Evolutionary conservation across 805 yeast species (phyloP).

Genomic region (Starmera quercuum): DNA sequence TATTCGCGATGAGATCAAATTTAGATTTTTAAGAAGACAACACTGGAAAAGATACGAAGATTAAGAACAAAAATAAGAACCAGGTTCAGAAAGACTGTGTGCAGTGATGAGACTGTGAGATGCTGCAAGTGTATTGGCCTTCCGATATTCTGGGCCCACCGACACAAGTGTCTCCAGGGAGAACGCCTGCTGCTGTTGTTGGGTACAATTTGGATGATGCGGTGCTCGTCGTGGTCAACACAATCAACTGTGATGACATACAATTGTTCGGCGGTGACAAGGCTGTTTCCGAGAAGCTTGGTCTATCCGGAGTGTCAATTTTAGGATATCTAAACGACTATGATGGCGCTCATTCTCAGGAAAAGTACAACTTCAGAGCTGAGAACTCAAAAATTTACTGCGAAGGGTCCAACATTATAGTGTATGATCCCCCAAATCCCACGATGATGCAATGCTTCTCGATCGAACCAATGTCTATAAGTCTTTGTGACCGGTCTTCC

Average conservation of each 20-base stretch:
- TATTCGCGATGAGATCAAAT: too few species aligned
- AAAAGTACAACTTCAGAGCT: background rate
- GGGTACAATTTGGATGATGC: background rate
- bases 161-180: background rate
- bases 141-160: background rate
- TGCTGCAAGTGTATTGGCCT: slow-evolving; percentile 2
- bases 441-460: slow-evolving; percentile 72
- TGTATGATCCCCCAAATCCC: slow-evolving; percentile 69
- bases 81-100: background rate
- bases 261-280: background rate
- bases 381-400: slow-evolving; percentile 7
- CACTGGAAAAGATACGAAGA: too few species aligned
- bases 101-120: background rate
- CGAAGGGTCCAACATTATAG: slow-evolving; percentile 26
- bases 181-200: background rate
- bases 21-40: too few species aligned
- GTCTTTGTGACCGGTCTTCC: slow-evolving; percentile 27
- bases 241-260: background rate
- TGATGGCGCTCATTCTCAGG: slow-evolving; percentile 1
- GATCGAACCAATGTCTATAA: slow-evolving; percentile 61
- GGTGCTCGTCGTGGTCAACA: background rate
- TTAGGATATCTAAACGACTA: background rate
- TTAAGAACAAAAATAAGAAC: too few species aligned
- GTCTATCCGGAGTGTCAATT: background rate
- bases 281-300: background rate